Percentiles rank a stretch among this genome's conserved stretches.
These are phyloP conservation scores for Pistacia vera DNA, from an alignment of 345 rosid genomes.

Conservation along the genomic window DNA sequence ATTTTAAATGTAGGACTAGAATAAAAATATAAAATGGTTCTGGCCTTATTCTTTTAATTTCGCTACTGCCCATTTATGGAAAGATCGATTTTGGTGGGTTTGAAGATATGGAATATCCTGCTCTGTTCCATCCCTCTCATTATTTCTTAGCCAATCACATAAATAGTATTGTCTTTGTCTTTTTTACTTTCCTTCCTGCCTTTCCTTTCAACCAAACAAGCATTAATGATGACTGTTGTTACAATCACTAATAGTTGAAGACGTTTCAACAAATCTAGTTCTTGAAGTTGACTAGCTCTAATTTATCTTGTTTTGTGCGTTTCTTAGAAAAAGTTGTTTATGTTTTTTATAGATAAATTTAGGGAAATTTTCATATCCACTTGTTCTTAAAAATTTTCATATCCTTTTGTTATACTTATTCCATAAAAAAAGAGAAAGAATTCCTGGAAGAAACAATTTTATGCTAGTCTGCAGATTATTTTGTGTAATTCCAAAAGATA, in stretches of 20 bases:
- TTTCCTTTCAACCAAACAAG: neutral
- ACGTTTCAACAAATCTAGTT: neutral
- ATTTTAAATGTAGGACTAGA: neutral
- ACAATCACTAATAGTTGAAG: too few relatives aligned
- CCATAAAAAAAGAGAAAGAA: neutral
- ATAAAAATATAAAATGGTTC: neutral
- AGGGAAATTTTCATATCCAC: too few relatives aligned
- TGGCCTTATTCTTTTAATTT: neutral
- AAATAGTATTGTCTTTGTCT: neutral
- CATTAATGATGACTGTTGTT: neutral
- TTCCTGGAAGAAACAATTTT: constrained; percentile 1
- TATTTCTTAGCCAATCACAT: neutral
- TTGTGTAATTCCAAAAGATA: constrained; percentile 15
- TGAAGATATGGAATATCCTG: neutral
- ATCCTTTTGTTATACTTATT: neutral
- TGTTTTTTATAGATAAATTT: neutral
- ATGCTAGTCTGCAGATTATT: constrained; percentile 4
- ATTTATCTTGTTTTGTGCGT: neutral
- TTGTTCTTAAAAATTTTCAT: too few relatives aligned
- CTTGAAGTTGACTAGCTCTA: neutral
- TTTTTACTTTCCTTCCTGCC: neutral
- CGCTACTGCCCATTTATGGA: neutral
- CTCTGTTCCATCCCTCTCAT: neutral
- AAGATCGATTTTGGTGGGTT: neutral
- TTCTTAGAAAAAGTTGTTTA: neutral